Evolutionary conservation across 2,329 filamentous ascomycete genomes (phyloP), one percentile per base, ranked within the genome.

Genomic region (Bimuria novae-zelandiae): DNA sequence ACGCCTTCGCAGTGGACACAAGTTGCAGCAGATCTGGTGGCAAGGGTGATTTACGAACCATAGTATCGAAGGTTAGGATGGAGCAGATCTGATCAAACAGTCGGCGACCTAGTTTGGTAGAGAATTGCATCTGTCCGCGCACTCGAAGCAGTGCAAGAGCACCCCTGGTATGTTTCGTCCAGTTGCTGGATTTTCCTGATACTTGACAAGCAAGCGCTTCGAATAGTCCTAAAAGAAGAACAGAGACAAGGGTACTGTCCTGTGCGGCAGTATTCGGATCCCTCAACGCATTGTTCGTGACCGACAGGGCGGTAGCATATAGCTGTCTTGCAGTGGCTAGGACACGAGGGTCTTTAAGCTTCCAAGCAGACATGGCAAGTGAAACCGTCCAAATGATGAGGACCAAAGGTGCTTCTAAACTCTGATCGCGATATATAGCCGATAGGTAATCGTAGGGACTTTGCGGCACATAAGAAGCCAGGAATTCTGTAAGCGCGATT

Each of bases 361-460:
- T 52, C 33, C 36, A 49, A 11, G 56, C 52, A 14, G 61, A 25
- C 11, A 54, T 51, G 39, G 60, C 60, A 4, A 60, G 17, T 4
- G 59, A 56, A 1, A 51, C 51, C 12, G 60, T 55, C 11, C 50
- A 50, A 11, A 63, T 41, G 8, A 49, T 48, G n/a, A 54, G 29
- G 16, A 17, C 22, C 10, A 63, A 23, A 1, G 51, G 36, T 1
- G 39, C n/a, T 12, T 30, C 19, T 21, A 7, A 32, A 3, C 8
- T 22, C 12, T 17, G 14, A 7, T 44, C 23, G 4, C 8, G 21
- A 33, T 53, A 57, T 1, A 64, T 36, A 3, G 5, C 14, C 11
- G 60, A 47, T 6, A 64, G 53, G 17, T 64, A 64, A 4, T 55
- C 55, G 16, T 57, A 64, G 36, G 57, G 58, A 47, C 60, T 63